Percentiles rank a stretch among this genome's conserved stretches.
Conservation (phyloP, 352 stramenopile genomes). For the Globisporangium irregulare region DNA sequence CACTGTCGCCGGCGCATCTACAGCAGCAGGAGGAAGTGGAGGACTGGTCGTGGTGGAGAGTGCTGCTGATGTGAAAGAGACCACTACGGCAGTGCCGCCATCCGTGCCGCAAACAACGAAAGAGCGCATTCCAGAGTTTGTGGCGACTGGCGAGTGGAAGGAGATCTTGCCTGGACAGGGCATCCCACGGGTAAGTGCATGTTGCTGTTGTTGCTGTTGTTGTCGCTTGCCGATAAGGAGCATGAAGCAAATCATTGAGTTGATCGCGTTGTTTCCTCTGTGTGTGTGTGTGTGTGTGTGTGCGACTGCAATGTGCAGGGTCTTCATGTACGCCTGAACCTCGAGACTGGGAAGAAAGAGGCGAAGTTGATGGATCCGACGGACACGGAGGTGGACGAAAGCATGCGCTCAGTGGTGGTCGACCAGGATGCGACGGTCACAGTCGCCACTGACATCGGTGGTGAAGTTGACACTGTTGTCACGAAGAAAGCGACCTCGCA, state of each 20-base stretch:
- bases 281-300: not conserved
- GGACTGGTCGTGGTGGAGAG: constrained; percentile 13
- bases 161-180: constrained; percentile 53
- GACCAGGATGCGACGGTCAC: constrained; percentile 49
- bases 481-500: constrained; percentile 1
- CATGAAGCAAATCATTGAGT: not conserved
- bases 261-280: constrained; percentile 6
- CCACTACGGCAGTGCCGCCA: not conserved
- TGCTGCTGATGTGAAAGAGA: constrained; percentile 12
- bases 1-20: not conserved
- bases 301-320: constrained; percentile 36
- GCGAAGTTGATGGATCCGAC: constrained; percentile 74
- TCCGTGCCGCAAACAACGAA: not conserved
- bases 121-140: constrained; percentile 44
- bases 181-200: constrained; percentile 46
- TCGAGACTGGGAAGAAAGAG: constrained; percentile 79
- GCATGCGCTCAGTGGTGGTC: constrained; percentile 37
- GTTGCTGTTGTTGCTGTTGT: not conserved
- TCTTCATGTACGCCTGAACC: constrained; percentile 80
- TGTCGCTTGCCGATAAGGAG: not conserved
- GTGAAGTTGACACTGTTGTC: constrained; percentile 36
- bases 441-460: constrained; percentile 48
- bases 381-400: constrained; percentile 21
- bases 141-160: constrained; percentile 58
- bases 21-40: not conserved